Evolutionary conservation across 805 yeast genomes (phyloP).

Genomic region (Suhomyces vadensis): DNA sequence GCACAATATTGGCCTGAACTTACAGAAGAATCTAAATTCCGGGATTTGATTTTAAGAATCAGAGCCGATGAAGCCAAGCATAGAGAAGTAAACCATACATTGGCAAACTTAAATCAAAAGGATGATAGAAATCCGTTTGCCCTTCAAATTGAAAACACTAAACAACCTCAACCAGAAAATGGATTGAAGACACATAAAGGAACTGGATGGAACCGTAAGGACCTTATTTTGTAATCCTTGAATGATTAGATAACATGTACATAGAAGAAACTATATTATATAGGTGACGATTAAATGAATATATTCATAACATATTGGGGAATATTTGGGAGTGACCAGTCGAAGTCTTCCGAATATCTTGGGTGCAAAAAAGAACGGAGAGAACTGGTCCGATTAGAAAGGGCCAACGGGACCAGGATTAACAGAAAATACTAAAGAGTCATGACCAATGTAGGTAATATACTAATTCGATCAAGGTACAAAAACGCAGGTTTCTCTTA

Average conservation of each 20-base stretch:
- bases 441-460: no score
- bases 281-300: no score
- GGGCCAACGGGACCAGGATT: no score
- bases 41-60: constrained; percentile 58
- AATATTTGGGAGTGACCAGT: no score
- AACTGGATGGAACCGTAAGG: constrained; percentile 45
- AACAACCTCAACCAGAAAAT: constrained; percentile 38
- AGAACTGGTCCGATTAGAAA: no score
- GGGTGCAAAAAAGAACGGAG: no score
- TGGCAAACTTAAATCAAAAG: constrained; percentile 58
- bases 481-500: no score
- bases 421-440: no score
- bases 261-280: no score
- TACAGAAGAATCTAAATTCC: constrained; percentile 50
- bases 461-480: no score
- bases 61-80: constrained; percentile 81
- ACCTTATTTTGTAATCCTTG: constrained; percentile 11
- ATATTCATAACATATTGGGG: no score
- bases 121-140: constrained; percentile 71
- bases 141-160: constrained; percentile 38
- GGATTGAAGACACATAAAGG: constrained; percentile 34
- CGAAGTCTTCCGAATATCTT: no score
- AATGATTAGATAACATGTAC: not conserved
- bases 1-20: constrained; percentile 61
- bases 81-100: constrained; percentile 76